A percentile compares a stretch with the other conserved stretches of the same genome.
Evolutionary conservation across 1,284 basidiomycete species (phyloP).

Genomic region (Cutaneotrichosporon arboriforme): DNA sequence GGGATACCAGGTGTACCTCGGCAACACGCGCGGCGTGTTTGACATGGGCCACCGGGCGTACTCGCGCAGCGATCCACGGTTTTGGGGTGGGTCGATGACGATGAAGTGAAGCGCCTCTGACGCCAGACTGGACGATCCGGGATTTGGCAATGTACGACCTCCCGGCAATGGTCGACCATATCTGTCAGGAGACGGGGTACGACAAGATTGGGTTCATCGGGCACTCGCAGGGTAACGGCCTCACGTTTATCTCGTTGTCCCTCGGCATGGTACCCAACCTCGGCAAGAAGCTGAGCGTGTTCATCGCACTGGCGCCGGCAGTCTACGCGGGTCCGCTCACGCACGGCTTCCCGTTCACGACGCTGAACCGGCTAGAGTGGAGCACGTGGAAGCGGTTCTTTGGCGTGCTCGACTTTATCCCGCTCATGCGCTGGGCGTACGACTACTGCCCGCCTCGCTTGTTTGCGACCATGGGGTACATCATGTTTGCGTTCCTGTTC

Average conservation of each 20-base stretch:
- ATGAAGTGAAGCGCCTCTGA: not conserved
- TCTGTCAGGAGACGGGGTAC: slow-evolving; percentile 55
- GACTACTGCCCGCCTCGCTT: slow-evolving; percentile 53
- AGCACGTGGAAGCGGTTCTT: slow-evolving; percentile 56
- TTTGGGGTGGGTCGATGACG: slow-evolving; percentile 53
- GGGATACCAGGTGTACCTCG: slow-evolving; percentile 59
- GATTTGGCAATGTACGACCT: slow-evolving; percentile 60
- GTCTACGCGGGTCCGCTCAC: slow-evolving; percentile 59
- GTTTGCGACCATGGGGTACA: slow-evolving; percentile 47
- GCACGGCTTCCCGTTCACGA: slow-evolving; percentile 56
- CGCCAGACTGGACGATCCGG: slow-evolving; percentile 59
- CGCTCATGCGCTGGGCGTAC: slow-evolving; percentile 59
- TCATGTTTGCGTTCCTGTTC: slow-evolving; percentile 59
- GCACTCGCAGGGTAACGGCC: slow-evolving; percentile 59
- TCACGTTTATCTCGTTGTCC: slow-evolving; percentile 56
- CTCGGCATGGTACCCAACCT: slow-evolving; percentile 57
- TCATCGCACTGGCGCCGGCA: slow-evolving; percentile 59
- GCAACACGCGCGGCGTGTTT: slow-evolving; percentile 59
- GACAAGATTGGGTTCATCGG: slow-evolving; percentile 60
- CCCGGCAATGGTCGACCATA: slow-evolving; percentile 58
- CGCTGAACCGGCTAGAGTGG: slow-evolving; percentile 55
- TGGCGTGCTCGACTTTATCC: slow-evolving; percentile 59
- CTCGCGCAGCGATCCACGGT: slow-evolving; percentile 54
- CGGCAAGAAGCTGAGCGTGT: slow-evolving; percentile 55
- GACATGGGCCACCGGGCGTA: slow-evolving; percentile 57